A percentile compares a stretch with the other conserved stretches of the same genome.
These are phyloP conservation scores for Parafenestella ontariensis DNA, from an alignment of 2,329 filamentous ascomycete genomes.

Conservation along the genomic window DNA sequence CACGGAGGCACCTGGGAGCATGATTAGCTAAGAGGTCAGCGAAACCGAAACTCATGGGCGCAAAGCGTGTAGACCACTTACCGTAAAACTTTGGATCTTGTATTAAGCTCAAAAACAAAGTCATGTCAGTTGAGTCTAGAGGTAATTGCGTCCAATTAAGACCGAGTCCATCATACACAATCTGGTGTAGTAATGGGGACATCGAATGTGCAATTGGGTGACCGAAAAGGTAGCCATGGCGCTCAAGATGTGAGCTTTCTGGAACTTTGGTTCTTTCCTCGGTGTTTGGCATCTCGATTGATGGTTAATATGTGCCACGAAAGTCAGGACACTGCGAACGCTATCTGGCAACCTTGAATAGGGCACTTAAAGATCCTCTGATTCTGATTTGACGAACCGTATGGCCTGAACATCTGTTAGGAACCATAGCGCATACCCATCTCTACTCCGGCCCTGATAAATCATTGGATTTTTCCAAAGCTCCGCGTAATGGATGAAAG, in stretches of 20 bases:
- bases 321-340: background rate
- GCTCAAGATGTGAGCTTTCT: conserved; percentile 37
- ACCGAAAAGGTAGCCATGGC: conserved; percentile 64
- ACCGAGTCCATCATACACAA: conserved; percentile 58
- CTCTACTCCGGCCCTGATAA: background rate
- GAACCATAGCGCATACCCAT: background rate
- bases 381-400: background rate
- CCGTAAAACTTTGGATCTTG: conserved; percentile 68
- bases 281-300: conserved; percentile 7
- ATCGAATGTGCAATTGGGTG: conserved; percentile 64
- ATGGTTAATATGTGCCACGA: background rate
- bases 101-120: conserved; percentile 57
- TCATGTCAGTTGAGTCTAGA: conserved; percentile 54
- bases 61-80: conserved; percentile 36
- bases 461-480: background rate
- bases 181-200: conserved; percentile 62
- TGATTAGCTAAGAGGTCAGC: background rate
- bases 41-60: background rate
- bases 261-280: conserved; percentile 1
- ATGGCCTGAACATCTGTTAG: background rate
- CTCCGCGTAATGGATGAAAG: background rate
- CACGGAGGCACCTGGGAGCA: conserved; percentile 67
- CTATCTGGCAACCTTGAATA: background rate
- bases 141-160: conserved; percentile 61
- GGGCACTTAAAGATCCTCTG: background rate